Conservation (phyloP, 2,329 filamentous ascomycete species). For the Niveomyces coronatus region DNA sequence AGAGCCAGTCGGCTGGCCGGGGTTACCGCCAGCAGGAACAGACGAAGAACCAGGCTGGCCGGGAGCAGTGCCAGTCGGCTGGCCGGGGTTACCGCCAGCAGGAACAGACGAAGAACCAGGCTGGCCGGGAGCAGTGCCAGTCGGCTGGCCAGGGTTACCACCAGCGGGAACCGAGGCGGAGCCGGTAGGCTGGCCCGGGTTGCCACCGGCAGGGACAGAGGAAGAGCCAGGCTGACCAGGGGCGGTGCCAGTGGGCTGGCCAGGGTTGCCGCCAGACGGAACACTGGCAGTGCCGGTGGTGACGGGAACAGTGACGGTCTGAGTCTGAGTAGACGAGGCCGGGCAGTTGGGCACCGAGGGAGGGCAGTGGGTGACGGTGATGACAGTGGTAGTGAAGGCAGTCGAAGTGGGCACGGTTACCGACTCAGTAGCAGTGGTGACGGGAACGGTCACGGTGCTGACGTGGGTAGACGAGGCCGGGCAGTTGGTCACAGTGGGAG, state of each 20-base stretch:
- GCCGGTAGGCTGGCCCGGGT: neutral
- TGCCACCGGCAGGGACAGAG: neutral
- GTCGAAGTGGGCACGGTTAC: slow-evolving; percentile 2
- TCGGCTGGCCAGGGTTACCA: too few relatives aligned
- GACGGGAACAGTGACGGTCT: slow-evolving; percentile 2
- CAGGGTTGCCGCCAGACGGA: neutral
- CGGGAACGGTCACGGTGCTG: neutral
- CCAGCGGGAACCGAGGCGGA: neutral
- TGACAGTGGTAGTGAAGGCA: slow-evolving; percentile 2
- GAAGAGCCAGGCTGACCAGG: neutral
- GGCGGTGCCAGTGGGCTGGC: neutral
- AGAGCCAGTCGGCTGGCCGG: neutral
- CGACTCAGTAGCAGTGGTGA: neutral
- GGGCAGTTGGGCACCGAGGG: slow-evolving; percentile 7
- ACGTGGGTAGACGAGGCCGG: too few relatives aligned
- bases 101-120: too few relatives aligned
- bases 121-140: too few relatives aligned
- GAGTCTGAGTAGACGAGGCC: slow-evolving; percentile 7
- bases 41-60: too few relatives aligned
- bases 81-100: too few relatives aligned
- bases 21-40: neutral
- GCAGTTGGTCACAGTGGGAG: too few relatives aligned
- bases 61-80: too few relatives aligned
- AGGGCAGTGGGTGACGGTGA: slow-evolving; percentile 9
- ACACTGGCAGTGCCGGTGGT: slow-evolving; percentile 3